Base-by-base conservation (phyloP, 148 eudicot species). In the Gaultheria prostrata region DNA sequence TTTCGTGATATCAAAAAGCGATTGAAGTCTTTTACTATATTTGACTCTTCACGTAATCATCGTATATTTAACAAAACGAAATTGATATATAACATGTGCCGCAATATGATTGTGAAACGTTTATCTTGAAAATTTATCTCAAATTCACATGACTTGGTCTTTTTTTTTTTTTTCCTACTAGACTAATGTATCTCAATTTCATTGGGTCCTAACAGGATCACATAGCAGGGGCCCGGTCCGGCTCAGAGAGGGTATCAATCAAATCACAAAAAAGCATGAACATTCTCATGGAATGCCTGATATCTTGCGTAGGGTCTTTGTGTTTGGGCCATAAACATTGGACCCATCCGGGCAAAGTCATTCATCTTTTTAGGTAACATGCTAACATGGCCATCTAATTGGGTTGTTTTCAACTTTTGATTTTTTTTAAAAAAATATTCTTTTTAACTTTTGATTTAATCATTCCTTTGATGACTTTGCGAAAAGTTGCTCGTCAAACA, bases 321-420 rank as follows among this genome's bases (percentile, higher is more conserved):
- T 35, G 50, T 57, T 57, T 4, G 82, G 30, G 24, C 49, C 49
- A 1, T 32, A 13, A 39, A 33, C 32, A 39, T 6, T 15, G 50
- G 82, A 45, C 48, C 82, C 71, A 57, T 14, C 11, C 14, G 43
- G 32, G 74, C 39, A 43, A 80, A 75, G 48, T 80, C 71, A 80
- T 80, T 28, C 61, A n/a, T 33, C 61, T 59, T 51, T 43, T 61
- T 80, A 30, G 82, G 82, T 39, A 39, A 80, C 82, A 80, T n/a
- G 54, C 56, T 80, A 80, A 80, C 82, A 63, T 80, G 82, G 24
- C 56, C 74, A 7, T 45, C 49, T 80, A 54, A 61, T 63, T 80
- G 24, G 73, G 32, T 32, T 28, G 11, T 51, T 51, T 53, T 57
- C 18, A 57, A 51, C 53, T 50, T 50, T 50, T 50, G 53, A 50